Evolutionary conservation across 73 alveolate species (phyloP), one percentile per base, ranked within the genome.

Genomic region (Paramecium biaurelia): DNA sequence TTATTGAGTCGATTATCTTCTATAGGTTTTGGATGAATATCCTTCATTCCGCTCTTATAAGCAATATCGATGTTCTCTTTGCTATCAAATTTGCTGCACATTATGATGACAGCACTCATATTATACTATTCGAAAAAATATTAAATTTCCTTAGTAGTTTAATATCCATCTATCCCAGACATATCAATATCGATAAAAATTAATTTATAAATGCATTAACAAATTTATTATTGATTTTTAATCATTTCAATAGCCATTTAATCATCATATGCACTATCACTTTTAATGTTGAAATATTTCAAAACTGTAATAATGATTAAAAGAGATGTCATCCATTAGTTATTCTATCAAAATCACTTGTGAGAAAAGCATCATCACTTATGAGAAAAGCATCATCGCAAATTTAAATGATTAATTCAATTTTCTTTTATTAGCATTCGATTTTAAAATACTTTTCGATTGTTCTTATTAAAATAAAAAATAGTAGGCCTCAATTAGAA

Each of bases 211-310:
- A 49, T 30, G 20, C 76, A 42, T 10, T 41, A 11, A 79, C 90
- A 79, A 7, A 5, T 20, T 28, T 72, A 1, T 1, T 14, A 41
- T 79, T 30, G 23, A 42, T 7, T 41, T 45, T 47, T 79, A 42
- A 79, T 57, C 72, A 42, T 79, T 5, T 79, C 72, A 7, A 79
- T 41, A 79, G 90, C 90, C 70, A 42, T 45, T 43, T 43, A 38
- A 7, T 76, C 90, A 79, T 79, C 90, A 79, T 79, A 79, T 23
- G 90, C 90, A 20, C 56, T 23, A 20, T 79, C 90, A 20, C 45
- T 2, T 24, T 45, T 79, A 0, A 79, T 12, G 11, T 47, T 41
- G 32, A 24, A 79, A 4, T 79, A 24, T 79, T 47, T 79, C n/a
- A 79, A 34, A 24, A 47, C 42, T 10, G 45, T 43, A 5, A 8